phyloP scores from a whole-genome alignment of 306 rosid genomes.

The Rosa rugosa region DNA sequence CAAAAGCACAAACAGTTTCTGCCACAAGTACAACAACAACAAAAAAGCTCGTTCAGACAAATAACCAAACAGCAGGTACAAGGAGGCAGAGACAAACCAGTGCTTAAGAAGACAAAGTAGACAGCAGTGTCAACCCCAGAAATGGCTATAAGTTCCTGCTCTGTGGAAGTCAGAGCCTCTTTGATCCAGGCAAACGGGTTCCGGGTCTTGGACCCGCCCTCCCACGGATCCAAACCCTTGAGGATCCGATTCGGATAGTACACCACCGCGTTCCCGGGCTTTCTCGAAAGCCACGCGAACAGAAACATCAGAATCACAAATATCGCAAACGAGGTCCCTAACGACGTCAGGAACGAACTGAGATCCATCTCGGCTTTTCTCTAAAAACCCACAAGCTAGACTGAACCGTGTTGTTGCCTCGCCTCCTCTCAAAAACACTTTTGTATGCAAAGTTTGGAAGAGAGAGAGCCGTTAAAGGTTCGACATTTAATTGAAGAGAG shows the following conservation, averaged over 20 bases:
- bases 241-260: conserved; percentile 92
- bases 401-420: not conserved
- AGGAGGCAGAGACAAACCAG: conserved; percentile 40
- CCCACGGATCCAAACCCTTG: conserved; percentile 62
- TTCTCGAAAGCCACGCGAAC: conserved; percentile 55
- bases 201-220: conserved; percentile 43
- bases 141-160: conserved; percentile 55
- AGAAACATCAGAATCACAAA: conserved; percentile 67
- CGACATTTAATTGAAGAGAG: not conserved
- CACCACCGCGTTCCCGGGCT: conserved; percentile 74
- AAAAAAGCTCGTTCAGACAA: not conserved
- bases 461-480: conserved; percentile 6
- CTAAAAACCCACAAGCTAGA: not conserved
- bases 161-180: conserved; percentile 69
- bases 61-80: not conserved
- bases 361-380: conserved; percentile 65
- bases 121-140: conserved; percentile 98
- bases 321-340: conserved; percentile 76
- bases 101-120: conserved; percentile 74
- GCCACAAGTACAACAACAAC: not conserved
- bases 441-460: no score
- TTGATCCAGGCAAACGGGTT: conserved; percentile 82
- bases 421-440: no score
- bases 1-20: not conserved
- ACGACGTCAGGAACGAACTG: conserved; percentile 74